Evolutionary conservation across 139 green algal genomes (phyloP).

Genomic region (Tetradesmus obliquus): DNA sequence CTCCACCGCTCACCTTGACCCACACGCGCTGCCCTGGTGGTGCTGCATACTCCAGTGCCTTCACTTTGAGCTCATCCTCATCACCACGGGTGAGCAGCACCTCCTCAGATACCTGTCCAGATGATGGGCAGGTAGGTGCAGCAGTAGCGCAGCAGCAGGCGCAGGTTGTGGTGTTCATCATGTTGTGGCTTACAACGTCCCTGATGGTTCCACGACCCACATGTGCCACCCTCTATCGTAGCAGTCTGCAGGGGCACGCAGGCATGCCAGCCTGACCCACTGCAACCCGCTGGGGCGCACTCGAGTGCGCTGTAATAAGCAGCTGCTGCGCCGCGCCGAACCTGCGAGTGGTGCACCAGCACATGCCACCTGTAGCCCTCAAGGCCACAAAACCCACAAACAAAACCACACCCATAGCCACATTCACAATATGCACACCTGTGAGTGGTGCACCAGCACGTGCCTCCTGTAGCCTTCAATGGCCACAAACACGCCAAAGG

Average conservation of each 20-base stretch:
- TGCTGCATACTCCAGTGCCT: conserved; percentile 60
- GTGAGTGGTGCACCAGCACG: conserved; percentile 67
- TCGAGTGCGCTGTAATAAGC: no score
- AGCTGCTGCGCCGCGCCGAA: not conserved
- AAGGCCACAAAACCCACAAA: conserved; percentile 72
- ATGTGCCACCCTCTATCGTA: not conserved
- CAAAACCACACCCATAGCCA: conserved; percentile 54
- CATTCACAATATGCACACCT: conserved; percentile 39
- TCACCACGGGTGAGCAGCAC: conserved; percentile 58
- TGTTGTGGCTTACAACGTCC: not conserved
- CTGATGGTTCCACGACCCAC: not conserved
- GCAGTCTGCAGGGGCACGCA: no score
- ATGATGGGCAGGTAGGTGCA: not conserved
- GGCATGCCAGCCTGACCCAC: no score
- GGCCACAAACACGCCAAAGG: conserved; percentile 74
- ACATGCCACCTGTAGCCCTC: conserved; percentile 56
- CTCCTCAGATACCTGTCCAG: conserved; percentile 54
- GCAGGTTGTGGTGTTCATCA: not conserved
- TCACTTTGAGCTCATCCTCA: conserved; percentile 67
- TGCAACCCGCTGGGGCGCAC: no score
- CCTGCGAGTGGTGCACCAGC: conserved; percentile 69
- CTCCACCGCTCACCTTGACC: conserved; percentile 56
- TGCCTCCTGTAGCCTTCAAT: conserved; percentile 57
- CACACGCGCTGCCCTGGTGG: conserved; percentile 49
- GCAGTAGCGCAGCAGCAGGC: not conserved